phyloP scores from a whole-genome alignment of 495 filamentous ascomycete species.

The Xylaria sp. region DNA sequence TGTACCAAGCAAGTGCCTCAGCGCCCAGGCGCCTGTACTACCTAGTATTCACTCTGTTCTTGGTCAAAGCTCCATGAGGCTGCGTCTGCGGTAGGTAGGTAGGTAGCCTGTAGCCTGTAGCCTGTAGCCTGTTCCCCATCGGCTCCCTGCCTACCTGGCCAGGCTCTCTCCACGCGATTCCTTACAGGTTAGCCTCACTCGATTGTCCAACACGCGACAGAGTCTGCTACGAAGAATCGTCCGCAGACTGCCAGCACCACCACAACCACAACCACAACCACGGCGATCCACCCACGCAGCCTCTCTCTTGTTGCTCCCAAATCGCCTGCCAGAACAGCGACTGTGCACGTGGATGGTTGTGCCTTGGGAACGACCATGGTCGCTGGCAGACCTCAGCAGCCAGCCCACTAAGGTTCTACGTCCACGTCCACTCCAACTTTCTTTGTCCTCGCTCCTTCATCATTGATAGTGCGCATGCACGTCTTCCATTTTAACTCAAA shows the following conservation, averaged over 20 bases:
- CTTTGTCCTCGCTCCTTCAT: conserved; percentile 24
- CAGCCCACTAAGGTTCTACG: conserved; percentile 21
- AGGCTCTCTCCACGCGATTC: conserved; percentile 24
- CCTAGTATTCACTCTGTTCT: neutral
- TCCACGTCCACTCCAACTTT: conserved; percentile 16
- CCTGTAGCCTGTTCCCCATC: conserved; percentile 6
- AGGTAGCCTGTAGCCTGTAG: conserved; percentile 5
- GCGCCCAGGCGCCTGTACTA: neutral
- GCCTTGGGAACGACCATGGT: conserved; percentile 22
- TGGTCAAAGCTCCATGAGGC: conserved; percentile 29
- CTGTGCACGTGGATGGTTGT: conserved; percentile 26
- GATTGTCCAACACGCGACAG: conserved; percentile 39
- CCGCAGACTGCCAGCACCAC: conserved; percentile 27
- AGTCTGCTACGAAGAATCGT: conserved; percentile 33
- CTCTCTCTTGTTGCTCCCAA: neutral
- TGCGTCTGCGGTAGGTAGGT: neutral
- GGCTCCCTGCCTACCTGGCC: neutral
- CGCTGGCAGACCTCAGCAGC: conserved; percentile 29
- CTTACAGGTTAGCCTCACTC: conserved; percentile 25
- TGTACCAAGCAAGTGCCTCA: conserved; percentile 23
- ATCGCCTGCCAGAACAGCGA: conserved; percentile 6
- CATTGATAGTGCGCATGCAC: neutral
- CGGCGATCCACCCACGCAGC: conserved; percentile 14
- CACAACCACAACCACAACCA: conserved; percentile 29
- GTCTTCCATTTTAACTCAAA: neutral